A percentile compares a stretch with the other conserved stretches of the same genome.
Conservation (phyloP, 2,329 filamentous ascomycete species). For the Chrysoporthe austroafricana region DNA sequence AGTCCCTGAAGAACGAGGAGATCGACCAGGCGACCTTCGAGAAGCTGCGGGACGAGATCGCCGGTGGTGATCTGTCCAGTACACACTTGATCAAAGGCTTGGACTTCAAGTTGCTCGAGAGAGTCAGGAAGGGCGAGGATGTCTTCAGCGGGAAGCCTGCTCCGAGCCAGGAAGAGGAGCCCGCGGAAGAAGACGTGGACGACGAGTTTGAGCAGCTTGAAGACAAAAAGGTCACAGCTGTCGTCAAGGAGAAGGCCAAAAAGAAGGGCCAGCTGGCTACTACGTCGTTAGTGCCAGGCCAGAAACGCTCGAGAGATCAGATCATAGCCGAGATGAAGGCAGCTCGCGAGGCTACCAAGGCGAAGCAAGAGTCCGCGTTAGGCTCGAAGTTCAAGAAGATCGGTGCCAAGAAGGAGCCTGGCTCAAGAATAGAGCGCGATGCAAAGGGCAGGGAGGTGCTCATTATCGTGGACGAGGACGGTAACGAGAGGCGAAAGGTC, state of each 20-base stretch:
- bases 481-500: constrained; percentile 68
- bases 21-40: constrained; percentile 83
- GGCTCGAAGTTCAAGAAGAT: constrained; percentile 69
- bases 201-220: constrained; percentile 67
- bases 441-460: constrained; percentile 65
- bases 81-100: constrained; percentile 92
- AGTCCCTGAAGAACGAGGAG: constrained; percentile 79
- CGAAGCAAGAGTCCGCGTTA: constrained; percentile 51
- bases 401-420: constrained; percentile 56
- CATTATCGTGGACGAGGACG: constrained; percentile 68
- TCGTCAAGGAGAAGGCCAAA: constrained; percentile 55
- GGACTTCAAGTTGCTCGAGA: constrained; percentile 79
- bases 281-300: constrained; percentile 54
- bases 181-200: constrained; percentile 57
- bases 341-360: constrained; percentile 62
- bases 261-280: constrained; percentile 67
- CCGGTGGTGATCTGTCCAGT: constrained; percentile 77
- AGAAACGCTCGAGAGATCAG: constrained; percentile 67
- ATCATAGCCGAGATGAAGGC: constrained; percentile 71
- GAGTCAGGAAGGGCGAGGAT: constrained; percentile 71
- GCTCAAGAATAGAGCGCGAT: constrained; percentile 64
- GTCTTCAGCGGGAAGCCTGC: constrained; percentile 51
- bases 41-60: constrained; percentile 72
- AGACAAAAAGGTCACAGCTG: constrained; percentile 55
- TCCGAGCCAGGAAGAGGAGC: constrained; percentile 49